A percentile compares a stretch with the other conserved stretches of the same genome.
Evolutionary conservation across 768 basidiomycete species (phyloP).

Genomic region (Coprinellus micaceus): DNA sequence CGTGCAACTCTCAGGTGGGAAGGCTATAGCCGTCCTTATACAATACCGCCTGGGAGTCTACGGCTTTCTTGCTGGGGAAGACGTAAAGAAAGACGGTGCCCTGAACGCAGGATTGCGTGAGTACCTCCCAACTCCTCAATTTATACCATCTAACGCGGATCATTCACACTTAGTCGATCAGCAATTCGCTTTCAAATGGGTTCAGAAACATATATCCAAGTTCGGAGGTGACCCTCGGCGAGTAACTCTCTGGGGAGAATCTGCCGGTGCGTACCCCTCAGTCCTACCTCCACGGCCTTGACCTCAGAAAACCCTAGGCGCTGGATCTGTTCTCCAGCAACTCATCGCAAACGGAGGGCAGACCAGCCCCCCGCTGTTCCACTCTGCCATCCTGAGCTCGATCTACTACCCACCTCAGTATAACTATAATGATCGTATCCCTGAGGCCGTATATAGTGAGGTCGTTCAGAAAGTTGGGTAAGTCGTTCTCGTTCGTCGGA

Average conservation of each 20-base stretch:
- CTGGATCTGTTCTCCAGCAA: constrained; percentile 49
- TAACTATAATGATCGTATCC: constrained; percentile 36
- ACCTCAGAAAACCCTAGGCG: constrained; percentile 23
- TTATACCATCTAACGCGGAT: no score
- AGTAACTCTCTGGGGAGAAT: constrained; percentile 44
- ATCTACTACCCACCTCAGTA: constrained; percentile 44
- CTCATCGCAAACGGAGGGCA: constrained; percentile 42
- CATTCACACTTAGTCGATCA: constrained; percentile 36
- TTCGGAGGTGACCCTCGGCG: constrained; percentile 38
- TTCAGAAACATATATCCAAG: constrained; percentile 34
- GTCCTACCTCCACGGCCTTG: neutral
- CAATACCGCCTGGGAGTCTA: constrained; percentile 44
- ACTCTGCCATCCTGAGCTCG: constrained; percentile 43
- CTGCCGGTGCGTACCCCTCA: constrained; percentile 19
- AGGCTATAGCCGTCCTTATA: constrained; percentile 35
- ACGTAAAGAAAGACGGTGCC: constrained; percentile 38
- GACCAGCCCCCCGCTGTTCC: constrained; percentile 42
- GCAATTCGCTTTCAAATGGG: constrained; percentile 41
- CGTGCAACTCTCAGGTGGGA: constrained; percentile 30
- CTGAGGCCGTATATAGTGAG: constrained; percentile 22
- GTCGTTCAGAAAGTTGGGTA: neutral
- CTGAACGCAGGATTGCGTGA: constrained; percentile 47
- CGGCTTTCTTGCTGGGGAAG: constrained; percentile 43
- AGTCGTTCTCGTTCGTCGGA: neutral
- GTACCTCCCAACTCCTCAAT: constrained; percentile 5